Base-by-base conservation (phyloP, 192 early-diverging fungal species). In the Chytriomyces sp. region DNA sequence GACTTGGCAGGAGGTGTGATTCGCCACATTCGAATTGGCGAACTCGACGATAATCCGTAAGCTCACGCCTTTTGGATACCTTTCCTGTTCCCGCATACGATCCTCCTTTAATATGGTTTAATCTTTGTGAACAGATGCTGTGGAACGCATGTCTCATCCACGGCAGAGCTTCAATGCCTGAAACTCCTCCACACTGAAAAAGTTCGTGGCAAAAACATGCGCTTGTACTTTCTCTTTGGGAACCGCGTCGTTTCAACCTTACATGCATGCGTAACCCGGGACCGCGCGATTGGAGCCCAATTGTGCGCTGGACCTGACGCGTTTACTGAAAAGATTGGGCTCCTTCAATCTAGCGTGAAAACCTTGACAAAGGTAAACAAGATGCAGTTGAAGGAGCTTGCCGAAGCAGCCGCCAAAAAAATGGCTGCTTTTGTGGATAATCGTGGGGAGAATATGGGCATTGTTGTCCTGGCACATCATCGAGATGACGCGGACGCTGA, bases 201-300 rank as follows among this genome's bases (percentile, higher is more conserved):
- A 50, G 83, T 93, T 44, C 85, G 92, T 5, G 89, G 92, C 45
- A 85, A 82, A 35, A 91, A 92, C 78, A 82, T 78, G 26, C 86
- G 91, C 5, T 61, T 94, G 43, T 92, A 85, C 83, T 94, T 94
- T 82, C 83, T 88, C 2, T 84, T 88, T 23, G 93, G 93, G 23
- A 82, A 86, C 35, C 85, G 93, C 8, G 90, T 92, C 45, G 11
- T 82, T 62, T 70, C 23, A 18, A 60, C 70, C 0, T 26, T 72
- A 16, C 48, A 72, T 16, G 50, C n/a, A 13, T 72, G 50, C 2
- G 24, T 72, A 11, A 2, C 28, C 35, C 49, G 70, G 20, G 70
- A 72, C 50, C 48, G 70, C 3, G 53, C 53, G 11, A 18, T 72
- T 26, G 70, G 50, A 8, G 20, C 70, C 35, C 70, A 50, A 10